Conservation (phyloP, 495 filamentous ascomycete genomes). For the Barbatosphaeria neglecta region DNA sequence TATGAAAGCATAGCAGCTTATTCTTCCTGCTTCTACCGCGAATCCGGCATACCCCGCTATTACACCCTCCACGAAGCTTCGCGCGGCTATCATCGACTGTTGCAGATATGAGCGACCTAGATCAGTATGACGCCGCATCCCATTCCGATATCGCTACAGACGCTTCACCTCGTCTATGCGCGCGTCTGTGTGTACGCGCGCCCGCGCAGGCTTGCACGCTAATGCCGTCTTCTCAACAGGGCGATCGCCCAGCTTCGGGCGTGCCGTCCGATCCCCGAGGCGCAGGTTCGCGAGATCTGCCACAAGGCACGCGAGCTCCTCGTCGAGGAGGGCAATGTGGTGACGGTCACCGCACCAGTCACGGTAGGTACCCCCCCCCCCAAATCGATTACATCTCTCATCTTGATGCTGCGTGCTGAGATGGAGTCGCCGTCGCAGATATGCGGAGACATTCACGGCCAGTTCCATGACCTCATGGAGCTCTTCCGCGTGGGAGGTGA, state of each 20-base stretch:
- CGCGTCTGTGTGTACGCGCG: not conserved
- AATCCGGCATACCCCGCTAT: not conserved
- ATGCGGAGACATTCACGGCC: constrained; percentile 97
- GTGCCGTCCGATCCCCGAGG: constrained; percentile 92
- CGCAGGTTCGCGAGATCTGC: constrained; percentile 89
- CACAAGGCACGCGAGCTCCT: constrained; percentile 94
- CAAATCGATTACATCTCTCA: too few relatives aligned
- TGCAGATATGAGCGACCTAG: constrained; percentile 70
- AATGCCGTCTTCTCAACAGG: constrained; percentile 34
- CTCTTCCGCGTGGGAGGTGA: constrained; percentile 92
- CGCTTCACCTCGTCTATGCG: not conserved
- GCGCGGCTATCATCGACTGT: not conserved
- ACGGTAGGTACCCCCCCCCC: too few relatives aligned
- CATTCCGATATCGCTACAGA: not conserved
- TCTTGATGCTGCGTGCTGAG: not conserved
- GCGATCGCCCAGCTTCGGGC: constrained; percentile 88
- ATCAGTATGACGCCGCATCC: constrained; percentile 47
- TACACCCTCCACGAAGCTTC: constrained; percentile 1
- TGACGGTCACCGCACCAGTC: constrained; percentile 89
- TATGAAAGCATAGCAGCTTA: too few relatives aligned
- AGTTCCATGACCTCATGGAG: constrained; percentile 99
- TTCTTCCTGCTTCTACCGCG: too few relatives aligned
- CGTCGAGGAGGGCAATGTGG: constrained; percentile 97
- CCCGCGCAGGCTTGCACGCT: too few relatives aligned
- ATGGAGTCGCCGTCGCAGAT: constrained; percentile 41